Conservation (phyloP, 306 rosid genomes). For the Acacia melanoxylon region DNA sequence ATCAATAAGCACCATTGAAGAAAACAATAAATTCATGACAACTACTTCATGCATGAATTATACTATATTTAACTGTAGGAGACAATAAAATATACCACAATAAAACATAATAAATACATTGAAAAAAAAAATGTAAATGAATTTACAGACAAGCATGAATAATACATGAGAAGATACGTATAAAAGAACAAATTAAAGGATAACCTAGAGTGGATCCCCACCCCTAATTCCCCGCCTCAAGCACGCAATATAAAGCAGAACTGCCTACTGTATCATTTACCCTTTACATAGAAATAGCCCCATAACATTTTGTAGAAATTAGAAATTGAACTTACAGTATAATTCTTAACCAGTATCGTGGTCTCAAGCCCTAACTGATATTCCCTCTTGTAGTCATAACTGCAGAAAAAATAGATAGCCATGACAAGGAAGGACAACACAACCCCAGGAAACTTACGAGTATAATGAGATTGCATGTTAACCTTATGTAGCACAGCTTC, state of each 20-base stretch:
- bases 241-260: constrained; percentile 29
- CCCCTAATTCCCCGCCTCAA: constrained; percentile 10
- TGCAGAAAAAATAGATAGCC: constrained; percentile 43
- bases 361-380: constrained; percentile 98
- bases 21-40: constrained; percentile 14
- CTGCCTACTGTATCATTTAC: constrained; percentile 10
- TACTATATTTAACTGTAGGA: background rate
- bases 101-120: constrained; percentile 15
- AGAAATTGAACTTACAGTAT: constrained; percentile 66
- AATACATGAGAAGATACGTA: constrained; percentile 12
- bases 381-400: constrained; percentile 99
- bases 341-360: constrained; percentile 91
- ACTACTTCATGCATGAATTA: constrained; percentile 13
- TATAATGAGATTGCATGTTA: constrained; percentile 24
- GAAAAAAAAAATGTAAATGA: background rate
- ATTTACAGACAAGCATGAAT: constrained; percentile 20
- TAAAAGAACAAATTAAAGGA: constrained; percentile 14
- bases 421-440: constrained; percentile 16
- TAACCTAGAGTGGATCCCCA: constrained; percentile 3
- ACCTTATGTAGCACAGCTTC: constrained; percentile 97
- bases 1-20: constrained; percentile 23
- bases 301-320: constrained; percentile 24
- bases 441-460: constrained; percentile 19
- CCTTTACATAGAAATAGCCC: constrained; percentile 19
- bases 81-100: background rate